Percentiles rank a stretch among this genome's conserved stretches.
Conservation (phyloP, 2,329 filamentous ascomycete species). For the Rachicladosporium sp. region DNA sequence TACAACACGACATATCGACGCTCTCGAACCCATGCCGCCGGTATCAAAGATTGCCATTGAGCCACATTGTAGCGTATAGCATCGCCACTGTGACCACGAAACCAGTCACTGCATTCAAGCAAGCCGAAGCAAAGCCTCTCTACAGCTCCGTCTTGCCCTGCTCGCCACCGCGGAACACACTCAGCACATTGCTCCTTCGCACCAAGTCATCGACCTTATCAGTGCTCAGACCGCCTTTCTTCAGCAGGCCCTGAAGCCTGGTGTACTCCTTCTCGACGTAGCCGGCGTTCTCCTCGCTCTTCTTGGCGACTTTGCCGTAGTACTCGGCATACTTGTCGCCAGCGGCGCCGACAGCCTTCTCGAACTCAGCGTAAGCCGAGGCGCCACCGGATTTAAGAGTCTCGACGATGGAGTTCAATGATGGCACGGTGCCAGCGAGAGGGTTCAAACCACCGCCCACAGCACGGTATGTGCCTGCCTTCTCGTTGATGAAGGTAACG, state of each 20-base stretch:
- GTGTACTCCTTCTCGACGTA: conserved; percentile 79
- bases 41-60: too few species aligned
- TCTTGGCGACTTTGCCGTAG: conserved; percentile 83
- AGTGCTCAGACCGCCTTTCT: conserved; percentile 73
- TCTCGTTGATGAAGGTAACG: conserved; percentile 71
- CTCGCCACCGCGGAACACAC: conserved; percentile 51
- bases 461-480: conserved; percentile 75
- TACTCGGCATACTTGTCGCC: conserved; percentile 82
- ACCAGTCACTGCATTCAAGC: neutral
- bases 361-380: conserved; percentile 57
- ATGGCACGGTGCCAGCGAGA: conserved; percentile 68
- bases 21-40: too few species aligned
- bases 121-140: conserved; percentile 1
- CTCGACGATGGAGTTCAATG: conserved; percentile 62
- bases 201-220: conserved; percentile 83
- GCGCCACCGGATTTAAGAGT: conserved; percentile 55
- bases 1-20: too few species aligned
- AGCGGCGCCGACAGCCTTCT: conserved; percentile 55
- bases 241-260: conserved; percentile 65
- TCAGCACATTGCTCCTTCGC: conserved; percentile 76
- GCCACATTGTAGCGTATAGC: too few species aligned
- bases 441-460: conserved; percentile 68
- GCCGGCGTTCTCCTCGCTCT: conserved; percentile 62
- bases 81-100: too few species aligned
- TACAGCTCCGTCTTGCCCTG: conserved; percentile 23